Conservation (phyloP, 768 basidiomycete species). For the Pleurotus eryngii region DNA sequence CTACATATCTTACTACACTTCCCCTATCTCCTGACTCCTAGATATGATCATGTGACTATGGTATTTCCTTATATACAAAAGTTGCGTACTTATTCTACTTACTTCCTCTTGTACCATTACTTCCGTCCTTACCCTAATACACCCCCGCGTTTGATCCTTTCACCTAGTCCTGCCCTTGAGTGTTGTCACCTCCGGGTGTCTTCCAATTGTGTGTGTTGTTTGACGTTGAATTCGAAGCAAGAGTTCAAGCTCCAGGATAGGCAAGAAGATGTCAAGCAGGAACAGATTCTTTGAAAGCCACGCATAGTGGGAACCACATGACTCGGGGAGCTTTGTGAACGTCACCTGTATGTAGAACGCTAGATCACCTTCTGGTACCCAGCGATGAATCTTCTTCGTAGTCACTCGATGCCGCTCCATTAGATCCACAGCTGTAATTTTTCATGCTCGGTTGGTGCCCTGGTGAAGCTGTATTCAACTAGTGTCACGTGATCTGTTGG, state of each 20-base stretch:
- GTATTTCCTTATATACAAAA: too few species aligned
- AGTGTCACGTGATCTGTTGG: slow-evolving; percentile 30
- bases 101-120: too few species aligned
- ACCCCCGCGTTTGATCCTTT: too few species aligned
- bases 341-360: neutral
- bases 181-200: too few species aligned
- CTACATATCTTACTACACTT: too few species aligned
- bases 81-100: too few species aligned
- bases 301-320: neutral
- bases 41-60: too few species aligned
- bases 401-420: neutral
- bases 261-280: neutral
- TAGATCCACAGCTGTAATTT: neutral
- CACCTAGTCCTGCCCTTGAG: too few species aligned
- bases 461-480: slow-evolving; percentile 21
- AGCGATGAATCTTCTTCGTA: neutral
- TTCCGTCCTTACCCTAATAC: too few species aligned
- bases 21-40: too few species aligned
- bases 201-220: neutral
- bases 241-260: neutral
- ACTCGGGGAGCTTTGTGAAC: neutral
- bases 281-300: neutral
- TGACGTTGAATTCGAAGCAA: neutral
- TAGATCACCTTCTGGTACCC: neutral
- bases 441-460: neutral